phyloP scores from a whole-genome alignment of 2,329 filamentous ascomycete species.

The Aspergillus arachidicola region DNA sequence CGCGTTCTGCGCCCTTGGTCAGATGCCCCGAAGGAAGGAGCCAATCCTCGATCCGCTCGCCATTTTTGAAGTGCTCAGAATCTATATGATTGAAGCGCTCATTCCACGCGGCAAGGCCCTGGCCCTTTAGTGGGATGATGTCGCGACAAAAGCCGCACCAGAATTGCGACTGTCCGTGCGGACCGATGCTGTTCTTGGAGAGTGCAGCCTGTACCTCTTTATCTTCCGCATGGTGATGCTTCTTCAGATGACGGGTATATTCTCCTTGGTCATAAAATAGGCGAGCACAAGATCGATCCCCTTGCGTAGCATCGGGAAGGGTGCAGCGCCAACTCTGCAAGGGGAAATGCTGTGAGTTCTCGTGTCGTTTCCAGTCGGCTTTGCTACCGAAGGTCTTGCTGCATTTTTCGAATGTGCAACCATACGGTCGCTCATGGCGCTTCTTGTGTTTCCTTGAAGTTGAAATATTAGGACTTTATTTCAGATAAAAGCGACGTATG shows the following conservation, averaged over 20 bases:
- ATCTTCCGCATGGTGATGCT: constrained; percentile 49
- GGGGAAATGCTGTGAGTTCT: constrained; percentile 75
- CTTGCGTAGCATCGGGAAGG: constrained; percentile 33
- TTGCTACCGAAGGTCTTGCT: constrained; percentile 82
- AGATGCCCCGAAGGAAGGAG: constrained; percentile 28
- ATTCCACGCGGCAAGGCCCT: constrained; percentile 60
- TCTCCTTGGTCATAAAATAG: constrained; percentile 60
- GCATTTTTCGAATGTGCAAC: constrained; percentile 74
- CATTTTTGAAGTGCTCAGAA: constrained; percentile 48
- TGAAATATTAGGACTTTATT: not conserved
- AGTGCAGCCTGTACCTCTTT: constrained; percentile 36
- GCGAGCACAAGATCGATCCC: constrained; percentile 54
- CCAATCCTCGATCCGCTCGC: constrained; percentile 39
- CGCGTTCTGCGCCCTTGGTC: constrained; percentile 22
- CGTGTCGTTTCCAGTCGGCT: constrained; percentile 92
- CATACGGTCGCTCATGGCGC: constrained; percentile 78
- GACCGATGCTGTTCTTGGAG: constrained; percentile 62
- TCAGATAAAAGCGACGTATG: not conserved
- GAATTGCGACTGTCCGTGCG: constrained; percentile 67
- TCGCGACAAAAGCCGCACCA: constrained; percentile 84
- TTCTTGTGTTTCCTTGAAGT: constrained; percentile 75
- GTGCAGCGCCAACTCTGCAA: constrained; percentile 73
- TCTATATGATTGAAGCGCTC: constrained; percentile 76
- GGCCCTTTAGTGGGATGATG: constrained; percentile 56
- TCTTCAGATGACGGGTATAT: constrained; percentile 65